Percentiles rank a stretch among this genome's conserved stretches.
Evolutionary conservation across 306 rosid genomes (phyloP).

Genomic region (Rosa persica): DNA sequence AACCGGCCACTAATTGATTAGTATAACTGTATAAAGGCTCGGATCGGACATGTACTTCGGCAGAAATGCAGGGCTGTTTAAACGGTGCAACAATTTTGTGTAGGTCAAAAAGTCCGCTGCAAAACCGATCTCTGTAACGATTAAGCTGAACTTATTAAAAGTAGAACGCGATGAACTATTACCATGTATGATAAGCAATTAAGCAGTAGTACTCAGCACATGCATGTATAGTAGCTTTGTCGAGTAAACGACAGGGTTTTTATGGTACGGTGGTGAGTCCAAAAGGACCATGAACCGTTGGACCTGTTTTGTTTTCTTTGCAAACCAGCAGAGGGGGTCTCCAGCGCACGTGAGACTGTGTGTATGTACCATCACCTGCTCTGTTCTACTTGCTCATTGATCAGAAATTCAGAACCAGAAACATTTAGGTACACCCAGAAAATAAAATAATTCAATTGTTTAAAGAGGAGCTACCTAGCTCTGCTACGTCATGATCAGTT

Average conservation of each 20-base stretch:
- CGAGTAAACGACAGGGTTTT: conserved; percentile 33
- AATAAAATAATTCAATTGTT: neutral
- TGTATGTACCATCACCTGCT: conserved; percentile 44
- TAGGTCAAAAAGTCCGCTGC: neutral
- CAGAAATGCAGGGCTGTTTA: neutral
- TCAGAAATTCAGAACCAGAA: conserved; percentile 4
- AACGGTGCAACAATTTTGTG: no score
- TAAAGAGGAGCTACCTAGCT: neutral
- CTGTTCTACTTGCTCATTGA: conserved; percentile 22
- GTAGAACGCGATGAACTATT: neutral
- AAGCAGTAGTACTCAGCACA: conserved; percentile 1
- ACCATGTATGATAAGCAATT: neutral
- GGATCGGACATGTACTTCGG: neutral
- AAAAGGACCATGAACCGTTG: conserved; percentile 64
- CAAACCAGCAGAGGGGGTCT: conserved; percentile 61
- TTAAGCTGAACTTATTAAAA: neutral
- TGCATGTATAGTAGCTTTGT: neutral
- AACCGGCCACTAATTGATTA: no score
- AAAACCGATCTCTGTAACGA: neutral
- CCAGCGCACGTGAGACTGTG: conserved; percentile 55
- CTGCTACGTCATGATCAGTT: neutral
- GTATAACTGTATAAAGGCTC: no score
- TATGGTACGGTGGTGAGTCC: conserved; percentile 43
- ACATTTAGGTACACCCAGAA: neutral
- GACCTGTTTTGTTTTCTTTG: conserved; percentile 60